phyloP scores from a whole-genome alignment of 495 filamentous ascomycete species.

The Gamarada debralockiae region DNA sequence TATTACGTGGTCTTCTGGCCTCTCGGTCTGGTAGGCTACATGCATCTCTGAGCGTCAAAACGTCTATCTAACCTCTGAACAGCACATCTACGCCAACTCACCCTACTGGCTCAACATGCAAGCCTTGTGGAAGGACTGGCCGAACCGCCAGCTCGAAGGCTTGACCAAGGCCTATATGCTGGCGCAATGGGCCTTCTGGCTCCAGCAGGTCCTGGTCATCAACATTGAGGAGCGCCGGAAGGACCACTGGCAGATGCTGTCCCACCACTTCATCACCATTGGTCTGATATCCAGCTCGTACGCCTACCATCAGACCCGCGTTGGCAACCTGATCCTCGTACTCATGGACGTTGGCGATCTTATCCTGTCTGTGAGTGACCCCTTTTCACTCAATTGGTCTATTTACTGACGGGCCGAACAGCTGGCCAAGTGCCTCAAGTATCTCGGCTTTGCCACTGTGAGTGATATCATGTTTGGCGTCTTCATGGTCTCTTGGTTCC shows the following conservation, averaged over 20 bases:
- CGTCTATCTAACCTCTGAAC: no score
- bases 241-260: conserved; percentile 75
- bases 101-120: conserved; percentile 61
- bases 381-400: neutral
- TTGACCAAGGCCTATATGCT: conserved; percentile 71
- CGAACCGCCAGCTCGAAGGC: conserved; percentile 51
- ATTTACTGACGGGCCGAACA: conserved; percentile 25
- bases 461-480: conserved; percentile 71
- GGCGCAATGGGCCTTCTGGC: conserved; percentile 68
- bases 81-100: conserved; percentile 65
- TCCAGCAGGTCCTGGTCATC: conserved; percentile 74
- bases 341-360: conserved; percentile 77
- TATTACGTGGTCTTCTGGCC: conserved; percentile 65
- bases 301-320: conserved; percentile 60
- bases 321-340: conserved; percentile 67
- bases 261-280: conserved; percentile 70
- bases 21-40: conserved; percentile 60
- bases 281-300: conserved; percentile 60
- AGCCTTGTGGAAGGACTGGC: conserved; percentile 67
- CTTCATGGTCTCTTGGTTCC: conserved; percentile 68
- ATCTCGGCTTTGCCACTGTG: conserved; percentile 54
- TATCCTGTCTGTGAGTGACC: conserved; percentile 58
- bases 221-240: conserved; percentile 74
- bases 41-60: no score
- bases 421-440: conserved; percentile 74